Evolutionary conservation across 2,329 filamentous ascomycete genomes (phyloP).

Genomic region (Lachnellula suecica): DNA sequence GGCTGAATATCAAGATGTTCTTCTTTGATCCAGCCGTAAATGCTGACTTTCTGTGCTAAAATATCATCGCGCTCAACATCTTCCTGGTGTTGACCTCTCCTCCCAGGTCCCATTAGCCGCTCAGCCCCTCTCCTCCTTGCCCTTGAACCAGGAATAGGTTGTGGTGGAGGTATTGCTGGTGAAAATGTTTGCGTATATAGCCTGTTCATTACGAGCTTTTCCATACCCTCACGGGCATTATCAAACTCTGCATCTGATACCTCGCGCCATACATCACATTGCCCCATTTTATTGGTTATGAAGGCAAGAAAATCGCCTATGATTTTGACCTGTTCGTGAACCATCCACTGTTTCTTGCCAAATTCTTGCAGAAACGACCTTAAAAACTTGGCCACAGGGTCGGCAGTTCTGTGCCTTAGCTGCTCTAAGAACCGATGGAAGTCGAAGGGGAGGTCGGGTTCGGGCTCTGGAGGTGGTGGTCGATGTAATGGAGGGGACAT

Average conservation of each 20-base stretch:
- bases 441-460: conserved; percentile 84
- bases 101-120: conserved; percentile 72
- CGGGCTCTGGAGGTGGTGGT: conserved; percentile 69
- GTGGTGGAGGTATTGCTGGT: conserved; percentile 81
- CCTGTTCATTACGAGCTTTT: conserved; percentile 98
- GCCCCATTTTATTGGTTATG: conserved; percentile 96
- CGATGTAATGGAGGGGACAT: conserved; percentile 53
- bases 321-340: conserved; percentile 98
- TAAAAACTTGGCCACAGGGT: conserved; percentile 92
- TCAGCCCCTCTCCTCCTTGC: conserved; percentile 69
- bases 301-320: conserved; percentile 95
- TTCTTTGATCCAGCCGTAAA: conserved; percentile 93
- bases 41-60: conserved; percentile 93
- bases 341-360: conserved; percentile 98
- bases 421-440: conserved; percentile 97
- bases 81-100: conserved; percentile 93
- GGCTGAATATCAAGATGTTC: conserved; percentile 90
- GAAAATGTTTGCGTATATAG: conserved; percentile 96
- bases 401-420: conserved; percentile 92
- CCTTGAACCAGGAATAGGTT: conserved; percentile 68
- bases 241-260: conserved; percentile 97
- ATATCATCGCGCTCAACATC: conserved; percentile 96
- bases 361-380: conserved; percentile 95
- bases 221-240: conserved; percentile 97
- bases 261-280: conserved; percentile 94